A percentile compares a stretch with the other conserved stretches of the same genome.
Conservation (phyloP, 1,284 basidiomycete species). For the Apiotrichum mycotoxinovorans region DNA sequence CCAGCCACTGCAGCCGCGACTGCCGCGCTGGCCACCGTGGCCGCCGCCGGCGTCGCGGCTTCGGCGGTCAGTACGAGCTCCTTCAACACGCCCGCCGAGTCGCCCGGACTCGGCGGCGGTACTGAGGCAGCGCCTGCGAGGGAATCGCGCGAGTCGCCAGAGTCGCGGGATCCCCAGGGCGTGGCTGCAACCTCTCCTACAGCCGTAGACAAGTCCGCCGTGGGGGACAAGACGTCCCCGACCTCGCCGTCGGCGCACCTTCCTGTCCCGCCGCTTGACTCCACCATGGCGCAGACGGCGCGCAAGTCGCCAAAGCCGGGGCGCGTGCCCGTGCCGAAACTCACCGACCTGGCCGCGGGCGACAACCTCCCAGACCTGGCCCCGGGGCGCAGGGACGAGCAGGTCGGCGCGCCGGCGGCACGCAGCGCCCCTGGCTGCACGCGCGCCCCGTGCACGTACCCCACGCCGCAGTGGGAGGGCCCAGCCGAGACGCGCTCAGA, state of each 20-base stretch:
- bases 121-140: too few species aligned
- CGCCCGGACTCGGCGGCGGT: too few species aligned
- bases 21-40: not conserved
- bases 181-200: too few species aligned
- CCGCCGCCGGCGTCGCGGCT: too few species aligned
- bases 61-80: too few species aligned
- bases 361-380: not conserved
- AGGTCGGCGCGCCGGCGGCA: not conserved
- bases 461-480: slow-evolving; percentile 8
- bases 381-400: not conserved
- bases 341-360: not conserved
- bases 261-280: not conserved
- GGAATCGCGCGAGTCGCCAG: too few species aligned
- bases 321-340: not conserved
- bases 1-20: not conserved
- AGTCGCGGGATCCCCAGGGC: too few species aligned
- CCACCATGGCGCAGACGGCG: not conserved
- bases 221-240: too few species aligned
- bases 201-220: too few species aligned
- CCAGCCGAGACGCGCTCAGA: too few species aligned
- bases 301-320: not conserved
- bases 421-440: slow-evolving; percentile 18
- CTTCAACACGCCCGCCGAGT: too few species aligned
- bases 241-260: too few species aligned
- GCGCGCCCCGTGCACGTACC: slow-evolving; percentile 28